phyloP scores from a whole-genome alignment of 1,284 basidiomycete species.

The Ganoderma sinense region DNA sequence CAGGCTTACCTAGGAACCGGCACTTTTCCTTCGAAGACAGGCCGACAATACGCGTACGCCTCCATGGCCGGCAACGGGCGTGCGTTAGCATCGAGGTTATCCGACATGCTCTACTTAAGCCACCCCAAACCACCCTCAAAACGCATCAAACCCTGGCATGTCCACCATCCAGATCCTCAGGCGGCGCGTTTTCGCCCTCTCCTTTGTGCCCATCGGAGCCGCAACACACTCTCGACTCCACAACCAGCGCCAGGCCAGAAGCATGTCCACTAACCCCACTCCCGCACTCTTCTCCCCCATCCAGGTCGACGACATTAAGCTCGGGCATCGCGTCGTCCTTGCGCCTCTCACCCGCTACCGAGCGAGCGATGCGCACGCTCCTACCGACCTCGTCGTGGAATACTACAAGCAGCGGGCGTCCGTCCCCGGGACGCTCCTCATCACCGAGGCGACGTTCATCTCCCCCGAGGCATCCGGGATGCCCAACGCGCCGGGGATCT shows the following conservation, averaged over 20 bases:
- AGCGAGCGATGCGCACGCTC: conserved; percentile 39
- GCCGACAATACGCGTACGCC: neutral
- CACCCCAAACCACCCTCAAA: neutral
- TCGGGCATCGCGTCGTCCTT: conserved; percentile 55
- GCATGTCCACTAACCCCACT: neutral
- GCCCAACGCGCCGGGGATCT: conserved; percentile 50
- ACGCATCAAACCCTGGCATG: neutral
- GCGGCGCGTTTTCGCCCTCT: neutral
- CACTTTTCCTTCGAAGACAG: neutral
- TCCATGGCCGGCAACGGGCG: neutral
- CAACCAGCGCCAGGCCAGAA: neutral
- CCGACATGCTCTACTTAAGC: neutral
- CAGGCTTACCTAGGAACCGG: neutral
- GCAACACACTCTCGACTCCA: neutral
- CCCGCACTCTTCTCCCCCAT: conserved; percentile 53
- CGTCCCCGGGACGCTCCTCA: conserved; percentile 53
- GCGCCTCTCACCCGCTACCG: conserved; percentile 55
- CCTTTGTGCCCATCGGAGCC: neutral
- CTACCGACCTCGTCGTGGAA: conserved; percentile 41
- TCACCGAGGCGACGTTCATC: conserved; percentile 58
- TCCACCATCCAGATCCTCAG: neutral
- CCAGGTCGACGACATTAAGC: conserved; percentile 48
- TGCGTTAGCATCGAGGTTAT: neutral
- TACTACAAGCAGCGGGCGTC: conserved; percentile 58
- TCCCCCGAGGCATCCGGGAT: conserved; percentile 46